A percentile compares a stretch with the other conserved stretches of the same genome.
Conservation (phyloP, 495 filamentous ascomycete species). For the Friedmanniomyces endolithicus region DNA sequence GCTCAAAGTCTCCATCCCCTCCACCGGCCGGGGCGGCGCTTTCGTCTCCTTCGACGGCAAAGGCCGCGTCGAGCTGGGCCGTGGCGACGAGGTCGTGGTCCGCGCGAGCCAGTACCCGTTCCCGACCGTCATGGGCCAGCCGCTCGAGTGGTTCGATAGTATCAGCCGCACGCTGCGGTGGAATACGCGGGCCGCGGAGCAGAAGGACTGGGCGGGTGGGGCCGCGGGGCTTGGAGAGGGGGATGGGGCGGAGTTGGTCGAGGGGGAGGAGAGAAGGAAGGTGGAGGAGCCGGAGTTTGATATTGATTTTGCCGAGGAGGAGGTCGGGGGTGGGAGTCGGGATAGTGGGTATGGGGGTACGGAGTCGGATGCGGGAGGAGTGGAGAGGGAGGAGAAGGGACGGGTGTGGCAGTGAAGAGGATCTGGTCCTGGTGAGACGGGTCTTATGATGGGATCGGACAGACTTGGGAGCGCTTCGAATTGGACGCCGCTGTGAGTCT, state of each 20-base stretch:
- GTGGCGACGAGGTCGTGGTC: constrained; percentile 90
- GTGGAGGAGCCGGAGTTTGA: constrained; percentile 41
- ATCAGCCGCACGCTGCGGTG: constrained; percentile 80
- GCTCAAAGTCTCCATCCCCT: constrained; percentile 75
- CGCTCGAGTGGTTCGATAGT: constrained; percentile 85
- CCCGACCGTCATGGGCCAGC: constrained; percentile 70
- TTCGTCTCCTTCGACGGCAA: constrained; percentile 97
- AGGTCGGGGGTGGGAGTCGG: background rate
- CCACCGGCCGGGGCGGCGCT: constrained; percentile 72
- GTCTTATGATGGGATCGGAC: too few relatives aligned
- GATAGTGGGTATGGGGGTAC: constrained; percentile 14
- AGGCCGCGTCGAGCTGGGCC: constrained; percentile 75
- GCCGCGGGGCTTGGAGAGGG: constrained; percentile 29
- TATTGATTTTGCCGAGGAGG: constrained; percentile 17
- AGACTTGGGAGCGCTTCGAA: too few relatives aligned
- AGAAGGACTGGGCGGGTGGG: constrained; percentile 61
- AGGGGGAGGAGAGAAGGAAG: constrained; percentile 37
- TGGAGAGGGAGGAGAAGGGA: background rate
- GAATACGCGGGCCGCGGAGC: constrained; percentile 77
- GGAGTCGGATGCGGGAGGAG: background rate
- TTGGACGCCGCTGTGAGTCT: too few relatives aligned
- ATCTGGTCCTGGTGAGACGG: too few relatives aligned
- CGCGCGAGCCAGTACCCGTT: constrained; percentile 92
- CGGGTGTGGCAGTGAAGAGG: background rate
- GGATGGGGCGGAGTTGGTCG: constrained; percentile 33